Evolutionary conservation across 116 monocot species (phyloP).

Genomic region (Phalaenopsis hybrid): DNA sequence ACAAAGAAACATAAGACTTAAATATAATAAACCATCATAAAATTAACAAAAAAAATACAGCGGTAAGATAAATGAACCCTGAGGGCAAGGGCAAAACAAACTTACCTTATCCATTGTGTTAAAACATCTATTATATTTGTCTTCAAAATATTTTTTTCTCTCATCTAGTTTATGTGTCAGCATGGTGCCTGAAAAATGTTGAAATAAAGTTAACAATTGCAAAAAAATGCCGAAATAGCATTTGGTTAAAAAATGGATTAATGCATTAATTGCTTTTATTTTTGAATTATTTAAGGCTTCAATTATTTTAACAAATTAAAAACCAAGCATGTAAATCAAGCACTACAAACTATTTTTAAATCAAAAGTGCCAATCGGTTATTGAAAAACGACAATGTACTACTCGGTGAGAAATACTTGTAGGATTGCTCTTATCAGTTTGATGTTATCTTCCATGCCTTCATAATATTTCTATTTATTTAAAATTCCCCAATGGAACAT

Average conservation of each 20-base stretch:
- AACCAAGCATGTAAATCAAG: neutral
- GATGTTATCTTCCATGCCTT: too few species aligned
- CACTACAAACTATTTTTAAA: neutral
- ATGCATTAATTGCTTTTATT: neutral
- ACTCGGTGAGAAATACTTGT: too few species aligned
- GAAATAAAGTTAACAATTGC: conserved; percentile 4
- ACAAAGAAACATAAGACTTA: neutral
- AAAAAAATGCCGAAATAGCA: neutral
- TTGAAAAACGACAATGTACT: neutral
- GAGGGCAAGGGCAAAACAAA: neutral
- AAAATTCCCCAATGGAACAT: too few species aligned
- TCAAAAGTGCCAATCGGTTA: neutral
- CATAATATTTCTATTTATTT: too few species aligned
- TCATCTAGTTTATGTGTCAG: conserved; percentile 36
- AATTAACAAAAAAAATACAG: neutral
- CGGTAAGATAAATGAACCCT: neutral
- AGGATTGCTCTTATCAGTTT: too few species aligned
- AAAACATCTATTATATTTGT: conserved; percentile 40
- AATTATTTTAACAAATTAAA: neutral
- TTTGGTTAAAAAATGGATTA: neutral
- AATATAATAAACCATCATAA: neutral
- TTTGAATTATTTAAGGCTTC: neutral
- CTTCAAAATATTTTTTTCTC: conserved; percentile 60
- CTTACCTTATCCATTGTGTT: conserved; percentile 57
- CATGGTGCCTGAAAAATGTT: conserved; percentile 32